Evolutionary conservation across 352 stramenopile species (phyloP), one percentile per base, ranked within the genome.

Genomic region (Phytopythium ostracodes): DNA sequence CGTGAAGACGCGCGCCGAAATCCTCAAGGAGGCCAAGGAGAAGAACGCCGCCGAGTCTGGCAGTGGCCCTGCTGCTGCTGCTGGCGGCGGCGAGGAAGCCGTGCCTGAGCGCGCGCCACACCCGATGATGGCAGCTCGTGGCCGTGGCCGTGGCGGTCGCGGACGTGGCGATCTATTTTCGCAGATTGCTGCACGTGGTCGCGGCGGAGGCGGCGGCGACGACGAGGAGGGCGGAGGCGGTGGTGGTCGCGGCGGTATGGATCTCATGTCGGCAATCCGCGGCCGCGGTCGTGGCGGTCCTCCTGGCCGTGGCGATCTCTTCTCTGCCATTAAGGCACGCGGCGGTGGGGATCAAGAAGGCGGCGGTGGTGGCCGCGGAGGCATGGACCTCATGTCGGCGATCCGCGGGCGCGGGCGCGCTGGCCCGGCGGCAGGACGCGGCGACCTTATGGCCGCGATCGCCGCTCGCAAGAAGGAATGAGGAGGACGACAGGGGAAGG

Each of bases 11-110:
- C 75, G 87, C 47, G 71, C 64, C 2, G 83, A 94, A 20, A 86
- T 95, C 51, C 68, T 92, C 64, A 95, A 95, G 68, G 84, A 95
- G 56, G 82, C 84, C 4, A 95, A 95, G 73, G 87, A 95, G 46
- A 91, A 92, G 68, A 90, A 92, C 57, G 81, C 75, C n/a, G 71
- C 70, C 50, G 83, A 84, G 52, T 63, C 73, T 42, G 77, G n/a
- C n/a, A n/a, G 70, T 31, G 79, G 65, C 20, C 59, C 53, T 42
- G 60, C 62, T 22, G 35, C 70, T n/a, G 63, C 65, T 43, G 60
- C 27, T 14, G 33, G 33, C 47, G 25, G 47, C 20, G 36, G 40
- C 15, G 70, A 66, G 46, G 70, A 74, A 63, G 59, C 56, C 38
- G 70, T 46, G 14, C 61, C 64, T 27, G 67, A 50, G 43, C 73